A percentile compares a stretch with the other conserved stretches of the same genome.
These are phyloP conservation scores for Gardenia jasminoides DNA, from an alignment of 257 asterid species.

Conservation along the genomic window DNA sequence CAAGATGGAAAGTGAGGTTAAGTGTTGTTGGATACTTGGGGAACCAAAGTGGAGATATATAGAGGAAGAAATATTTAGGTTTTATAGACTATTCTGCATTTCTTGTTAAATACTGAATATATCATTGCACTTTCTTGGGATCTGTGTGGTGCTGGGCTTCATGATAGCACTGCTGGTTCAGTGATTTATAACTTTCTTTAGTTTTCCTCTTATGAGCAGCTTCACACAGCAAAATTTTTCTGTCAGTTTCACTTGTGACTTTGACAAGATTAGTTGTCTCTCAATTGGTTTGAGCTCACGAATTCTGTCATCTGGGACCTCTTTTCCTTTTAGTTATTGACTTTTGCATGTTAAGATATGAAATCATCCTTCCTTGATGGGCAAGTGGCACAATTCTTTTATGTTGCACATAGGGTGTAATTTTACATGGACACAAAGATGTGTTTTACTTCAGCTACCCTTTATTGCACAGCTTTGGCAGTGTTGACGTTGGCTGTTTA, in stretches of 20 bases:
- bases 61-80: background rate
- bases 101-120: background rate
- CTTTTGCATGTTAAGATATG: background rate
- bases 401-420: background rate
- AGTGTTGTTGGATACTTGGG: background rate
- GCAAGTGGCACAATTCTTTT: background rate
- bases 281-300: background rate
- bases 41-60: background rate
- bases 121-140: background rate
- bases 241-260: background rate
- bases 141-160: background rate
- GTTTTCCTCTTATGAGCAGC: background rate
- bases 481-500: background rate
- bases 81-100: background rate
- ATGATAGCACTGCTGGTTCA: background rate
- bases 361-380: background rate
- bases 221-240: background rate
- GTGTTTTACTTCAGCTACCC: background rate
- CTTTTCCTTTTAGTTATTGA: background rate
- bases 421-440: background rate
- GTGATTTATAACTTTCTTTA: background rate
- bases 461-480: background rate
- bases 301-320: background rate
- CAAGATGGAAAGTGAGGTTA: background rate
- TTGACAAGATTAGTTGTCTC: background rate